Evolutionary conservation across 768 basidiomycete species (phyloP), one percentile per base, ranked within the genome.

Genomic region (Leccinellum albellum): DNA sequence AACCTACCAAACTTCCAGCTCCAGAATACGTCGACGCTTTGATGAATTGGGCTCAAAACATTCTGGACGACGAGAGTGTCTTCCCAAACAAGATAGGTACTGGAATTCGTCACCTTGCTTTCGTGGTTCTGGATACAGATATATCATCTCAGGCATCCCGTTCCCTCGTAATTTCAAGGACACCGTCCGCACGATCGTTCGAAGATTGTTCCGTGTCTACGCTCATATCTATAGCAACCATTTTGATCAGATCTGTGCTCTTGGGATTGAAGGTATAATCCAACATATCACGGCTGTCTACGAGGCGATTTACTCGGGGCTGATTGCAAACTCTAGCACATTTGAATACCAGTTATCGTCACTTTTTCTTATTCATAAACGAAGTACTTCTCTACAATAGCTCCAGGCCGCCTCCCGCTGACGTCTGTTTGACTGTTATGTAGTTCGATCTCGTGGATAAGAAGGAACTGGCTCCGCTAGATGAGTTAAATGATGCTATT

Each of bases 221-320:
- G 97, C 94, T 20, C 97, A 99, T 71, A 87, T 98, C 68, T 99
- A 99, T 78, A 96, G 94, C 79, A 96, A 94, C 64, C 97, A 99
- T 74, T 98, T 99, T 72, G 97, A 98, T 66, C 96, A 98, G 66
- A 92, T 98, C 57, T 98, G 96, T 71, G 97, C 97, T 14, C 76
- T 99, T 47, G 95, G 95, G 6, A 98, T 99, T 52, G 97, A 99
- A 83, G 96, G 96, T 96, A 59, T 40, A 77, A 32, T 51, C 6
- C 14, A 13, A 15, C 24, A 17, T 29, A 13, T 47, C 21, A 8
- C 3, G 26, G 10, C 13, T 23, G 17, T 8, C 20, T 26, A 21
- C 15, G n/a, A 40, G 45, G 47, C 48, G 33, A 33, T 53, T 59
- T 14, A 7, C 15, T 55, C 32, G 21, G n/a, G 12, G 17, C 33